Conservation (phyloP, 2,329 filamentous ascomycete species). For the Hawksworthiomyces lignivorus region DNA sequence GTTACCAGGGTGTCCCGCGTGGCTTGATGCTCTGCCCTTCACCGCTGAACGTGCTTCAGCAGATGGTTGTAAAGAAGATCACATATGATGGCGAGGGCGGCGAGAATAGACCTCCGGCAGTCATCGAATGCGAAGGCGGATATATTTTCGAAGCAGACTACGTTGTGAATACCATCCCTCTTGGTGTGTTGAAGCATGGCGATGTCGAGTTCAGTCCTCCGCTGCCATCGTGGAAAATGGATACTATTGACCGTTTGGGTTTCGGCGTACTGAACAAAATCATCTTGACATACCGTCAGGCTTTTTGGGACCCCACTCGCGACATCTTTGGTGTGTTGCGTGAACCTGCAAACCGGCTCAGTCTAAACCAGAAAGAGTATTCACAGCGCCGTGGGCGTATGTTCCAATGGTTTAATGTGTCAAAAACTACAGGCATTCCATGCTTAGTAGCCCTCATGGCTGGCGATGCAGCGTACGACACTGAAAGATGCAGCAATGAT, state of each 20-base stretch:
- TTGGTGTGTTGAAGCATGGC: conserved; percentile 84
- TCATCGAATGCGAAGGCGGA: conserved; percentile 71
- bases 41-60: conserved; percentile 68
- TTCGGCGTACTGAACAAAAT: conserved; percentile 96
- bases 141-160: conserved; percentile 73
- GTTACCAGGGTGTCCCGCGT: conserved; percentile 88
- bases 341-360: conserved; percentile 60
- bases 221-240: conserved; percentile 78
- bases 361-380: conserved; percentile 74
- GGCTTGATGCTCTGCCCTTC: conserved; percentile 73
- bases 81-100: conserved; percentile 41
- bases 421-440: conserved; percentile 79
- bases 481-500: conserved; percentile 68
- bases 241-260: conserved; percentile 73
- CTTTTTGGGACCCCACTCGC: conserved; percentile 84
- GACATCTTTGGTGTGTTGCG: conserved; percentile 93
- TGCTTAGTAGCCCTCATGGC: conserved; percentile 92
- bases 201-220: conserved; percentile 80
- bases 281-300: conserved; percentile 75
- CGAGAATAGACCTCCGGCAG: conserved; percentile 14
- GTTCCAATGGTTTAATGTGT: conserved; percentile 96
- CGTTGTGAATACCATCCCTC: conserved; percentile 81
- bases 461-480: conserved; percentile 84
- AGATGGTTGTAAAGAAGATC: conserved; percentile 65
- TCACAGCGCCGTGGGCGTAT: conserved; percentile 74